A percentile compares a stretch with the other conserved stretches of the same genome.
Evolutionary conservation across 495 filamentous ascomycete genomes (phyloP).

Genomic region (Penicillium parvum): DNA sequence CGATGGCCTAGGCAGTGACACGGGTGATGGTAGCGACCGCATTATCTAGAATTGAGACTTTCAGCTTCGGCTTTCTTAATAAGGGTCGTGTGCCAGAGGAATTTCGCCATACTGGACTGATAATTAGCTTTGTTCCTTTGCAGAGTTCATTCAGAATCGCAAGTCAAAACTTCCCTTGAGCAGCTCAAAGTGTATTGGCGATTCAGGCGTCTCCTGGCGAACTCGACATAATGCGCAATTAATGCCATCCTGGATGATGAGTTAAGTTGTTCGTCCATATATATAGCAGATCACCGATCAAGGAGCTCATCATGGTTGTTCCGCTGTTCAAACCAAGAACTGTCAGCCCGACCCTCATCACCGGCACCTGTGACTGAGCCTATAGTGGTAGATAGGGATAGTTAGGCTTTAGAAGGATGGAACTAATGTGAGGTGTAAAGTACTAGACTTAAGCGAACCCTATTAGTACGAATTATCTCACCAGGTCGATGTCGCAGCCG

Average conservation of each 20-base stretch:
- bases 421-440: no score
- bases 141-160: conserved; percentile 9
- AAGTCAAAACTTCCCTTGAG: conserved; percentile 28
- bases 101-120: conserved; percentile 33
- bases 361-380: no score
- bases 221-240: conserved; percentile 50
- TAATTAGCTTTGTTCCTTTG: conserved; percentile 1
- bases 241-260: conserved; percentile 38
- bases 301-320: conserved; percentile 38
- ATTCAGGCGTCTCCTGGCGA: conserved; percentile 43
- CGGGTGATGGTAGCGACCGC: conserved; percentile 53
- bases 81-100: conserved; percentile 42
- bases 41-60: conserved; percentile 43
- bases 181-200: conserved; percentile 47
- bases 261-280: background rate
- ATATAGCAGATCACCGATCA: conserved; percentile 3
- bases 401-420: no score
- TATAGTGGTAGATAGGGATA: no score
- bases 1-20: conserved; percentile 53
- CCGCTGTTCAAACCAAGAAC: conserved; percentile 50
- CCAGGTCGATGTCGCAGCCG: no score
- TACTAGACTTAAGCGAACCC: no score
- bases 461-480: no score
- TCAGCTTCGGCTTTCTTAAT: conserved; percentile 50
- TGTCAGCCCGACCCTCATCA: no score